Conservation (phyloP, 202 grass and related monocot species). For the Dendrocalamus latiflorus region DNA sequence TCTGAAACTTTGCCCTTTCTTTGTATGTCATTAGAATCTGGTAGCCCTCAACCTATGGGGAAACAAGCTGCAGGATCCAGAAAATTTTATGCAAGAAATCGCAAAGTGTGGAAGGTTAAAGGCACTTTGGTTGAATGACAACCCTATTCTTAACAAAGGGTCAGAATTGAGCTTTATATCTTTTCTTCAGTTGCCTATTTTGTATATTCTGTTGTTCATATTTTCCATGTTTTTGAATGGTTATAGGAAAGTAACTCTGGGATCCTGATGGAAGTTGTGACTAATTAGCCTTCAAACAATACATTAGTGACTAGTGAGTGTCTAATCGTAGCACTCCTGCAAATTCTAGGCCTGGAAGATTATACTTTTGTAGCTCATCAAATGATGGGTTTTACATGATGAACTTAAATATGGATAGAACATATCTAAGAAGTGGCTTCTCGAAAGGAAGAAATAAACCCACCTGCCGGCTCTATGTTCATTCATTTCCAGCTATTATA, state of each 20-base stretch:
- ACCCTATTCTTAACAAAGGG: constrained; percentile 49
- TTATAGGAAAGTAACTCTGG: not conserved
- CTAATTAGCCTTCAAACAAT: not conserved
- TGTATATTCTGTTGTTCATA: not conserved
- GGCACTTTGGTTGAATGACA: constrained; percentile 95
- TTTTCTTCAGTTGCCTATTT: constrained; percentile 4
- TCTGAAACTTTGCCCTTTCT: constrained; percentile 18
- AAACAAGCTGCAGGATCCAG: constrained; percentile 72
- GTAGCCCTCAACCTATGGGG: constrained; percentile 90
- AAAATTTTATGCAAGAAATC: constrained; percentile 59
- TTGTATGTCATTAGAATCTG: constrained; percentile 54
- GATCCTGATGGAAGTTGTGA: not conserved
- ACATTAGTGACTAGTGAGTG: not conserved
- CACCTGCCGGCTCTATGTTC: not conserved
- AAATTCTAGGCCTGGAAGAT: not conserved
- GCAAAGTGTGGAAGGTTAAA: constrained; percentile 66
- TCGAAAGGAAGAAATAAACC: not conserved
- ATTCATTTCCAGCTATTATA: not conserved
- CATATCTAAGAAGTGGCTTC: not conserved
- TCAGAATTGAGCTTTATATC: constrained; percentile 29
- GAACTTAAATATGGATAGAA: not conserved
- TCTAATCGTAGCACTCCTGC: not conserved
- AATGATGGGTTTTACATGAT: not conserved
- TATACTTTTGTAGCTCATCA: not conserved
- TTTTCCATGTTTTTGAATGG: not conserved